Percentiles rank a stretch among this genome's conserved stretches.
Evolutionary conservation across 768 basidiomycete species (phyloP).

Genomic region (Termitomyces sp.): DNA sequence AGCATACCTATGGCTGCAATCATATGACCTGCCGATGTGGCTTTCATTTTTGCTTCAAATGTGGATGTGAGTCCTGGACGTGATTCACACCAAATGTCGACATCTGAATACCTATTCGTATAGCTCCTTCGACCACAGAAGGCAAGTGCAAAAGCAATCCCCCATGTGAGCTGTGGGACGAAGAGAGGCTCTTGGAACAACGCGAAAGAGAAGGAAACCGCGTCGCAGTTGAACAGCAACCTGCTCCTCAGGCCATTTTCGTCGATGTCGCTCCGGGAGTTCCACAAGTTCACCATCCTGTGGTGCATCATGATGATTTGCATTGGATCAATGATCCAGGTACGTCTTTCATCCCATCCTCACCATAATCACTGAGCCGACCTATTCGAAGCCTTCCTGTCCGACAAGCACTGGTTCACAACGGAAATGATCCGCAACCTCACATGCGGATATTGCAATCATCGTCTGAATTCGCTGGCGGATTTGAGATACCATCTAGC

Average conservation of each 20-base stretch:
- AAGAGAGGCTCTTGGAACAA: slow-evolving; percentile 30
- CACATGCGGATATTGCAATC: slow-evolving; percentile 22
- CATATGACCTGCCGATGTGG: slow-evolving; percentile 39
- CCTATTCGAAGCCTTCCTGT: slow-evolving; percentile 8
- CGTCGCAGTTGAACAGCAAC: slow-evolving; percentile 5
- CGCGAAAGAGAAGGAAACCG: slow-evolving; percentile 19
- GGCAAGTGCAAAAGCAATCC: slow-evolving; percentile 27
- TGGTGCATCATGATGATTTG: slow-evolving; percentile 7
- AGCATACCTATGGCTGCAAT: slow-evolving; percentile 30
- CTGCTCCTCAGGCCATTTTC: background rate
- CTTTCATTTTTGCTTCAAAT: slow-evolving; percentile 38
- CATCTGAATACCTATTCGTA: background rate
- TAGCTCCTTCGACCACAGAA: slow-evolving; percentile 15
- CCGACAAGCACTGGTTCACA: slow-evolving; percentile 19
- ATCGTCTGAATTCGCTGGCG: slow-evolving; percentile 19
- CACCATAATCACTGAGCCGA: background rate
- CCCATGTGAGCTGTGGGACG: slow-evolving; percentile 34
- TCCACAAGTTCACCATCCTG: background rate
- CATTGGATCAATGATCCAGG: slow-evolving; percentile 21
- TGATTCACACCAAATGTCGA: background rate
- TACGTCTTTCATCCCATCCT: slow-evolving; percentile 1
- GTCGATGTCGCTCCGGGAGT: background rate
- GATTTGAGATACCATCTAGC: slow-evolving; percentile 20
- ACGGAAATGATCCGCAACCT: slow-evolving; percentile 19
- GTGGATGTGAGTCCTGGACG: slow-evolving; percentile 26